Percentiles rank a stretch among this genome's conserved stretches.
These are phyloP conservation scores for Volvariella volvacea DNA, from an alignment of 1,284 basidiomycete species.

Conservation along the genomic window DNA sequence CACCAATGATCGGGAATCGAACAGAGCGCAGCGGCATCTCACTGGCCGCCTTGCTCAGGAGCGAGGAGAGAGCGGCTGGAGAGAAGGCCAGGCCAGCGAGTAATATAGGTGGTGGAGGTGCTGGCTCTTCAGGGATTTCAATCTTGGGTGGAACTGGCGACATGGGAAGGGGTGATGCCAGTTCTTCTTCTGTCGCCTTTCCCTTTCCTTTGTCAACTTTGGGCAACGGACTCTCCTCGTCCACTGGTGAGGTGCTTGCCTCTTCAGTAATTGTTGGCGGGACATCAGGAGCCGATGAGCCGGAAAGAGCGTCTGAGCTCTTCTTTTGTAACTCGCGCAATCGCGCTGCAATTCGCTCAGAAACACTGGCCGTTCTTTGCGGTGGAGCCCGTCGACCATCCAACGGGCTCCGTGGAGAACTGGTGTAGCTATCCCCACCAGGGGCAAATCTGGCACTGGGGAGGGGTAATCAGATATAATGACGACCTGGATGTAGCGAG, in stretches of 20 bases:
- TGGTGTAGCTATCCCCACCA: conserved; percentile 65
- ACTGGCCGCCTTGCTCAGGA: conserved; percentile 59
- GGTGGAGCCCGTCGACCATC: conserved; percentile 46
- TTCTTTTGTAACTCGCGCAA: conserved; percentile 69
- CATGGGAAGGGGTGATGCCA: conserved; percentile 58
- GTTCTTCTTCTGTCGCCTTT: conserved; percentile 43
- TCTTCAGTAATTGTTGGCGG: too few species aligned
- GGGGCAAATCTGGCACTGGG: conserved; percentile 80
- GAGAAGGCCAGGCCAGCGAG: conserved; percentile 70
- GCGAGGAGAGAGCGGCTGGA: conserved; percentile 54
- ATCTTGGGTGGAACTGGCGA: conserved; percentile 47
- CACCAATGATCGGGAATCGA: conserved; percentile 79
- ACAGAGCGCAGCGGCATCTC: conserved; percentile 60
- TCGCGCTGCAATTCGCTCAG: conserved; percentile 70
- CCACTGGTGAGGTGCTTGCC: conserved; percentile 20
- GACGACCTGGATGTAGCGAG: not conserved
- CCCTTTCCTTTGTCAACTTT: conserved; percentile 78
- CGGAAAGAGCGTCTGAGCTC: conserved; percentile 33
- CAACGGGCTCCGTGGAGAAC: conserved; percentile 61
- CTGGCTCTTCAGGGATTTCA: conserved; percentile 26
- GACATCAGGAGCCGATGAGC: conserved; percentile 20
- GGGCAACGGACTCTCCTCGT: conserved; percentile 33
- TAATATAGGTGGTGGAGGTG: conserved; percentile 48
- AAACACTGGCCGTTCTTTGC: conserved; percentile 59
- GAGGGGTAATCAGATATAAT: conserved; percentile 5